phyloP scores from a whole-genome alignment of 2,329 filamentous ascomycete species.

The Diaporthe eres region DNA sequence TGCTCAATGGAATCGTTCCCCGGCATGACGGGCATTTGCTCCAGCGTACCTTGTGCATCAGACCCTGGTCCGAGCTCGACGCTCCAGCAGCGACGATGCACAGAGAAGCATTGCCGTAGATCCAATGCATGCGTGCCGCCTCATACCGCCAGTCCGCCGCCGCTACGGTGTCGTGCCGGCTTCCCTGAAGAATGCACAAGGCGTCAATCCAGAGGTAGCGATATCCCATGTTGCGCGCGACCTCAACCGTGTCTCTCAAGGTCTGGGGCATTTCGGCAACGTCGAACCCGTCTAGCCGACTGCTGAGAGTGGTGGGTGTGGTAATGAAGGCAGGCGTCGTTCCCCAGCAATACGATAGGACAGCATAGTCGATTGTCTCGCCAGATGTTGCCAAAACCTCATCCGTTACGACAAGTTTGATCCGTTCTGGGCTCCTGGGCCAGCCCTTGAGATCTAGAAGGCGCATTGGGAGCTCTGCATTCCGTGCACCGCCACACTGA shows the following conservation, averaged over 20 bases:
- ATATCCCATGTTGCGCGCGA: neutral
- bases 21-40: neutral
- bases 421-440: neutral
- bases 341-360: neutral
- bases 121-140: conserved; percentile 4
- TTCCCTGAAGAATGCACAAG: conserved; percentile 1
- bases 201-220: conserved; percentile 13
- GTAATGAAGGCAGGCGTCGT: neutral
- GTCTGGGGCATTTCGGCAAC: neutral
- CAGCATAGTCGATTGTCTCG: neutral
- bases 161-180: neutral
- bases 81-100: neutral
- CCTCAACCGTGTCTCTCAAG: neutral
- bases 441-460: neutral
- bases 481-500: neutral
- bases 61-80: neutral
- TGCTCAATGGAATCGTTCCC: neutral
- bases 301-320: neutral
- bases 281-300: neutral
- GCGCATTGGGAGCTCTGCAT: neutral
- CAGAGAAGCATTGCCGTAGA: neutral
- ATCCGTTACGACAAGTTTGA: neutral
- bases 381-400: neutral
- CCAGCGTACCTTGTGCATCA: neutral
- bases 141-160: neutral